These are phyloP conservation scores for Brassica juncea DNA, from an alignment of 345 rosid genomes.

Conservation along the genomic window DNA sequence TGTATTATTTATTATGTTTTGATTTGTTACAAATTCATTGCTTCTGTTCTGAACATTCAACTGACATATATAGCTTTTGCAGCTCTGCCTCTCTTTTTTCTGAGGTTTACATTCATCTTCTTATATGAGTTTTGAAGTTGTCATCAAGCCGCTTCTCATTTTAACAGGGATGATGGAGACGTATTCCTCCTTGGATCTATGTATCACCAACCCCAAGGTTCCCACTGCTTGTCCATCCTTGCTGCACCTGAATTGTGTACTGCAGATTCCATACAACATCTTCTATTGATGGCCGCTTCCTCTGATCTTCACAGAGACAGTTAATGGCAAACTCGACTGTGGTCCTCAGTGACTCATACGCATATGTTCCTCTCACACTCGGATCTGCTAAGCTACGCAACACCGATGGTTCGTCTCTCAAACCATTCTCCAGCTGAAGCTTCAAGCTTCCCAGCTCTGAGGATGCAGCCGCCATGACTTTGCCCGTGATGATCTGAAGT, in stretches of 20 bases:
- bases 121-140: neutral
- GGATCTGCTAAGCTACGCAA: conserved; percentile 59
- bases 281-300: conserved; percentile 76
- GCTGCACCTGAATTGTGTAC: conserved; percentile 85
- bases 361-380: conserved; percentile 65
- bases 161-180: neutral
- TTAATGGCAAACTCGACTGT: conserved; percentile 67
- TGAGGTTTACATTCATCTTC: conserved; percentile 1
- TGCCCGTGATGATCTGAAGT: conserved; percentile 70
- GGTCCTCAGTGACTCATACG: conserved; percentile 77
- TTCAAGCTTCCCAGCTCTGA: conserved; percentile 59
- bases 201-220: conserved; percentile 54
- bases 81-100: conserved; percentile 3
- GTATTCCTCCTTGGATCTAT: conserved; percentile 9
- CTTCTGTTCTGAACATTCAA: neutral
- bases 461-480: conserved; percentile 45
- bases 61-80: neutral
- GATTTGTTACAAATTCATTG: neutral
- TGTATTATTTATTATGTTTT: conserved; percentile 2
- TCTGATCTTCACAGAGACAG: conserved; percentile 64
- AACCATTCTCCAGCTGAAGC: conserved; percentile 59
- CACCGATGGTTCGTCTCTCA: conserved; percentile 62
- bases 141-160: neutral
- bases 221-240: conserved; percentile 85
- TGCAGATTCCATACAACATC: conserved; percentile 96